Conservation (phyloP, 1,284 basidiomycete species). For the Ganoderma boninense region DNA sequence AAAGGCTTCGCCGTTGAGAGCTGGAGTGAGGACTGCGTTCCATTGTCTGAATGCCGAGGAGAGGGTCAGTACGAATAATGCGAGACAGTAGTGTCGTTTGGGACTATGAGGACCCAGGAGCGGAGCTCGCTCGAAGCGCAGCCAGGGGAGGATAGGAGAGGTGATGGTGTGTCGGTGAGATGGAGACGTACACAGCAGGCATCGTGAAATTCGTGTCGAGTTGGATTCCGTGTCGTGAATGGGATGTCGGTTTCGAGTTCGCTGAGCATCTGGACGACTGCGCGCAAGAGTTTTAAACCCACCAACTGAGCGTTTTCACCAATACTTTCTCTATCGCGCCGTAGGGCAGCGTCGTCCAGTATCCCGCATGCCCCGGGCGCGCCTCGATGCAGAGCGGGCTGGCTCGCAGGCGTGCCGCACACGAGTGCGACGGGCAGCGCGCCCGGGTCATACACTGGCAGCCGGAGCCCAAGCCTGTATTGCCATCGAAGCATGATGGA, state of each 20-base stretch:
- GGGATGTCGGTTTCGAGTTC: slow-evolving; percentile 15
- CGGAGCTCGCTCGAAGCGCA: background rate
- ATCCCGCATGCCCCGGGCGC: slow-evolving; percentile 28
- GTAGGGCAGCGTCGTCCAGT: slow-evolving; percentile 10
- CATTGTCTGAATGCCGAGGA: background rate
- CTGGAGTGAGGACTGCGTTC: background rate
- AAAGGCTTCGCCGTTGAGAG: background rate
- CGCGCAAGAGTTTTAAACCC: slow-evolving; percentile 20
- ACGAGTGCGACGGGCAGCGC: slow-evolving; percentile 8
- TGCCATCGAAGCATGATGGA: slow-evolving; percentile 23
- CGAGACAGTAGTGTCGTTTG: background rate
- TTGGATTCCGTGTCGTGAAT: slow-evolving; percentile 10
- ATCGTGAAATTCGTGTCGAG: background rate
- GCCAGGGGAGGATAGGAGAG: background rate
- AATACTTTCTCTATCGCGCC: slow-evolving; percentile 10
- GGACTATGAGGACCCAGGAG: background rate
- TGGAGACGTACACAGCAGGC: slow-evolving; percentile 3
- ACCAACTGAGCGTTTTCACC: slow-evolving; percentile 22
- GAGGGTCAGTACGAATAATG: background rate
- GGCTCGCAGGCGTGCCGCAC: slow-evolving; percentile 16
- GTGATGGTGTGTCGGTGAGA: background rate
- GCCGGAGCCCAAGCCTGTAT: slow-evolving; percentile 6
- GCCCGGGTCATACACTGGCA: slow-evolving; percentile 8
- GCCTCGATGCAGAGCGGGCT: slow-evolving; percentile 26
- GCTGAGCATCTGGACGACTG: slow-evolving; percentile 16